Conservation (phyloP, 768 basidiomycete genomes). For the Tricholoma furcatifolium region DNA sequence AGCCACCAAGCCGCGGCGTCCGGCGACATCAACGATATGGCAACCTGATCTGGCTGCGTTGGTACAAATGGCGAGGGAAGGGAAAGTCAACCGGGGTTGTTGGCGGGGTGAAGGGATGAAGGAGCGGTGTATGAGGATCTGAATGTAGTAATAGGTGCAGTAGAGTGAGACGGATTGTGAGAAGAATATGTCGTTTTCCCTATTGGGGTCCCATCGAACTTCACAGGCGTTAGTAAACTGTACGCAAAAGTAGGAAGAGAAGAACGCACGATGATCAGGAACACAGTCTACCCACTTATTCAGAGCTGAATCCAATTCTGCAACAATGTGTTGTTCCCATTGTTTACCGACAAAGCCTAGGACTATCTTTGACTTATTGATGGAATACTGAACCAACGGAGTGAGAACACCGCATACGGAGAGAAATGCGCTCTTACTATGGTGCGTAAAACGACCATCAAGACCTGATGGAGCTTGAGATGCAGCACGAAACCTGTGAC, state of each 20-base stretch:
- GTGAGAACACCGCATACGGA: background rate
- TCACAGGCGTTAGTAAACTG: background rate
- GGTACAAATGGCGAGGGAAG: slow-evolving; percentile 74
- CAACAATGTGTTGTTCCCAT: slow-evolving; percentile 71
- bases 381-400: slow-evolving; percentile 93
- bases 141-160: slow-evolving; percentile 50
- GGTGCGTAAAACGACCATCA: slow-evolving; percentile 62
- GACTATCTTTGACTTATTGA: slow-evolving; percentile 68
- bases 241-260: background rate
- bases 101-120: slow-evolving; percentile 65
- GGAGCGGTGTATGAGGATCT: slow-evolving; percentile 76
- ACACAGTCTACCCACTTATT: slow-evolving; percentile 72
- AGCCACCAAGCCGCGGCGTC: slow-evolving; percentile 30
- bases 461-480: slow-evolving; percentile 61
- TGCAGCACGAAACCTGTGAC: slow-evolving; percentile 55
- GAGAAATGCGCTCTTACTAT: slow-evolving; percentile 42
- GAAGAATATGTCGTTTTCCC: slow-evolving; percentile 44
- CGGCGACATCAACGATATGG: slow-evolving; percentile 70
- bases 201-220: slow-evolving; percentile 57
- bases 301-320: slow-evolving; percentile 68
- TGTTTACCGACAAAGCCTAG: slow-evolving; percentile 59
- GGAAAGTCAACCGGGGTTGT: slow-evolving; percentile 49
- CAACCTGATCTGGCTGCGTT: slow-evolving; percentile 79
- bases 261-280: slow-evolving; percentile 52
- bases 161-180: slow-evolving; percentile 63